phyloP scores from a whole-genome alignment of 306 rosid species.

The Delonix regia region DNA sequence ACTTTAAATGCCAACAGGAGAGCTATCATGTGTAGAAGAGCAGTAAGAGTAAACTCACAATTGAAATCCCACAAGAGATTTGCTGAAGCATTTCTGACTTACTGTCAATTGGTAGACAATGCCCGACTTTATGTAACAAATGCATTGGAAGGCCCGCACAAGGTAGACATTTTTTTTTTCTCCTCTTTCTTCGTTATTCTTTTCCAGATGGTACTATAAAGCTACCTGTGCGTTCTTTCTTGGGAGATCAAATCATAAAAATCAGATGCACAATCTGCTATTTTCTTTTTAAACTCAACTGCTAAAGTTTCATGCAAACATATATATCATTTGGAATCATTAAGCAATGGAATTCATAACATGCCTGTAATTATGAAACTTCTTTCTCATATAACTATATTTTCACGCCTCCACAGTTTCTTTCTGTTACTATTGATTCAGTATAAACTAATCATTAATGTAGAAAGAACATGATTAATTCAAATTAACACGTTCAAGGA shows the following conservation, averaged over 20 bases:
- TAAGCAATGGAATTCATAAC: background rate
- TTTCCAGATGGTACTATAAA: background rate
- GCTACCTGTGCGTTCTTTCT: background rate
- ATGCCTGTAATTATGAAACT: background rate
- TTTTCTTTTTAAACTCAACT: background rate
- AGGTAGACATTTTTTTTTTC: slow-evolving; percentile 50
- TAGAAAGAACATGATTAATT: background rate
- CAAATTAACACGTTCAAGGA: background rate
- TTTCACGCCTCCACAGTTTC: background rate
- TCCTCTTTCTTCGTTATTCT: slow-evolving; percentile 7
- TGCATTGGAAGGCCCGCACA: slow-evolving; percentile 90
- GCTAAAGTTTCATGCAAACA: background rate
- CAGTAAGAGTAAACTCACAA: slow-evolving; percentile 87
- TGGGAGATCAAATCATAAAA: no score
- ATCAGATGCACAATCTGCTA: background rate
- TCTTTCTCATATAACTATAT: background rate
- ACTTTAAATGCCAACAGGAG: slow-evolving; percentile 62
- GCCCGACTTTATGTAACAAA: slow-evolving; percentile 89
- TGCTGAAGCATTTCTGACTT: slow-evolving; percentile 83
- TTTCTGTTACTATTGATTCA: background rate
- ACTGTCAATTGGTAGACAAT: slow-evolving; percentile 86
- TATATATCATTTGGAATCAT: background rate
- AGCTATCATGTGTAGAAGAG: slow-evolving; percentile 95
- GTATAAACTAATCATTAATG: background rate
- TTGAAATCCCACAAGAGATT: slow-evolving; percentile 92